Percentiles rank a stretch among this genome's conserved stretches.
Conservation (phyloP, 179 eudicot genomes). For the Heliamphora pulchella region DNA sequence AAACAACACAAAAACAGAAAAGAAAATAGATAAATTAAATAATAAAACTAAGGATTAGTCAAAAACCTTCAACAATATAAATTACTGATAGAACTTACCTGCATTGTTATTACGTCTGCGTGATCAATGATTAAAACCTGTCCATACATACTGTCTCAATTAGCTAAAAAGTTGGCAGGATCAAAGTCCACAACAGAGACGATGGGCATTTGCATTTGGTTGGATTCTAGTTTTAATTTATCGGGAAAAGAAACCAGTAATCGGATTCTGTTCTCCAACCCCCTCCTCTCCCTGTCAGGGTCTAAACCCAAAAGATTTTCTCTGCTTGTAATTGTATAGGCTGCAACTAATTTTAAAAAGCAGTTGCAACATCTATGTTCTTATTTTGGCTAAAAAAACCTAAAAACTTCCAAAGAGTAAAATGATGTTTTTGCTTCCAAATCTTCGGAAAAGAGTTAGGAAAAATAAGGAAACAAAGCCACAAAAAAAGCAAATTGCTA, state of each 20-base stretch:
- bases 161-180: not conserved
- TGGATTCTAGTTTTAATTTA: constrained; percentile 6
- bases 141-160: constrained; percentile 16
- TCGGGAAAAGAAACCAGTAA: not conserved
- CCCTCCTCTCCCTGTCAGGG: not conserved
- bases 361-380: not conserved
- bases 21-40: not conserved
- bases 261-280: not conserved
- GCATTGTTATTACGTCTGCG: constrained; percentile 94
- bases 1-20: not conserved
- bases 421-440: not conserved
- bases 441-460: not conserved
- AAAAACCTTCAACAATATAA: constrained; percentile 1
- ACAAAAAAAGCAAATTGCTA: not conserved
- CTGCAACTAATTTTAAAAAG: not conserved
- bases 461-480: not conserved
- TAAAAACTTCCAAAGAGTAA: no score
- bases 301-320: not conserved
- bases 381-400: no score
- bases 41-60: not conserved
- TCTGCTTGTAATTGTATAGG: not conserved
- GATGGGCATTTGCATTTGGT: not conserved
- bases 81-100: constrained; percentile 38
- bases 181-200: not conserved
- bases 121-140: constrained; percentile 91